Percentiles rank a stretch among this genome's conserved stretches.
Conservation (phyloP, 2,329 filamentous ascomycete genomes). For the Uncinocarpus reesii region DNA sequence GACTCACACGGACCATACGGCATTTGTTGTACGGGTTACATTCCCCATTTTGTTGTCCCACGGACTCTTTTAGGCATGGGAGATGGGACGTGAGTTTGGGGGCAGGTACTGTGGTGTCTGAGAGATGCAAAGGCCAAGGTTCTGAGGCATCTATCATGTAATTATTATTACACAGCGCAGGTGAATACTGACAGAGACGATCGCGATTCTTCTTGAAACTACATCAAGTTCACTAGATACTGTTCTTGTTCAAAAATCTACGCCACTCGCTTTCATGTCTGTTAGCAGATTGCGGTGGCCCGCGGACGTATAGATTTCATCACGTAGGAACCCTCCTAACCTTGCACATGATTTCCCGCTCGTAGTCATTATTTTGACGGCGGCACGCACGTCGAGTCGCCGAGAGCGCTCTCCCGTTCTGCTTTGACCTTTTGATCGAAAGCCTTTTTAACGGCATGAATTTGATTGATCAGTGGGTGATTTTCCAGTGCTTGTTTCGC, state of each 20-base stretch:
- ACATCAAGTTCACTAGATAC: neutral
- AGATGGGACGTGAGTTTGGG: neutral
- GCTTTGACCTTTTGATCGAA: conserved; percentile 17
- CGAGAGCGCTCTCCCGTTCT: conserved; percentile 4
- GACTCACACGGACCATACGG: neutral
- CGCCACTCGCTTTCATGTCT: no score
- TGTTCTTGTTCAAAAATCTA: no score
- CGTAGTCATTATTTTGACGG: no score
- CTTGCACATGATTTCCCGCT: no score
- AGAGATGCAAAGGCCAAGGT: conserved; percentile 1
- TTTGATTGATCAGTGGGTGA: conserved; percentile 31
- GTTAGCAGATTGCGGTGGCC: no score
- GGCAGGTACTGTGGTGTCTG: neutral
- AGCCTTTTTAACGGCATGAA: conserved; percentile 28
- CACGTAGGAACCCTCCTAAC: no score
- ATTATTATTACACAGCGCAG: conserved; percentile 7
- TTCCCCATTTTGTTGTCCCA: neutral
- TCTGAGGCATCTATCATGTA: conserved; percentile 9
- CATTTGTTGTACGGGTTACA: neutral
- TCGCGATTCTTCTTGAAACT: neutral
- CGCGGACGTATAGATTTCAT: no score
- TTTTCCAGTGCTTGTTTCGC: conserved; percentile 35
- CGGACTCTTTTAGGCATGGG: neutral
- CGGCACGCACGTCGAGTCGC: no score
- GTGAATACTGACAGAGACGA: conserved; percentile 1